phyloP scores from a whole-genome alignment of 2,329 filamentous ascomycete genomes.

The Aschersonia sp. region DNA sequence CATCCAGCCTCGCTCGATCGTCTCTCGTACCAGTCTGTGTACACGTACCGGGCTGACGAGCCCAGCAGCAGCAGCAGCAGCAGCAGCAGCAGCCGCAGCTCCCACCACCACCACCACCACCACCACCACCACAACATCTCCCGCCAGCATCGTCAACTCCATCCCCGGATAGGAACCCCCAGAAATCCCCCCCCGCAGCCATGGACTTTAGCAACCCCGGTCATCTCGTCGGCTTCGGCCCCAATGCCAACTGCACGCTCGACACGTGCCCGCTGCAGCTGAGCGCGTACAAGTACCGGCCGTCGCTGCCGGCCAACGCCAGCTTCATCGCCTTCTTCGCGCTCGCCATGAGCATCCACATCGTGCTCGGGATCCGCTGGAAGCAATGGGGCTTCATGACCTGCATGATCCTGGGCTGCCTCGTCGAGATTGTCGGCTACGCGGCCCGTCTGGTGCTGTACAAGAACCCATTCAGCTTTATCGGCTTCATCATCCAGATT shows the following conservation, averaged over 20 bases:
- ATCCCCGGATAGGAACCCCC: background rate
- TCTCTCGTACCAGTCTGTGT: too few species aligned
- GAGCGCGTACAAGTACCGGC: constrained; percentile 32
- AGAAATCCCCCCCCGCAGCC: background rate
- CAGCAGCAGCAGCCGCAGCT: too few species aligned
- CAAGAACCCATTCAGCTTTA: constrained; percentile 40
- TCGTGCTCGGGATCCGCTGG: constrained; percentile 24
- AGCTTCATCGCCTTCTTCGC: constrained; percentile 28
- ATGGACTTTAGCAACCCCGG: constrained; percentile 7
- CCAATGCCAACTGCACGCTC: constrained; percentile 33
- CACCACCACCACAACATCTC: too few species aligned
- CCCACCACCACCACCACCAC: too few species aligned
- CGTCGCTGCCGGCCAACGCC: constrained; percentile 25
- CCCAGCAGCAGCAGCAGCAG: too few species aligned
- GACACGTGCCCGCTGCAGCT: constrained; percentile 28
- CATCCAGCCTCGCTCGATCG: too few species aligned
- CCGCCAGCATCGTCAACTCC: too few species aligned
- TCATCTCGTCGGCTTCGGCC: constrained; percentile 23
- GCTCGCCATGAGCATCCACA: constrained; percentile 29
- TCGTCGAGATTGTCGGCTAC: constrained; percentile 48
- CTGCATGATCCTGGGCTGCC: constrained; percentile 38
- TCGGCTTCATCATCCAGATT: constrained; percentile 50
- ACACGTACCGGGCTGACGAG: too few species aligned
- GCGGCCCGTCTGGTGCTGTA: constrained; percentile 40
- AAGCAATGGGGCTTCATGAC: constrained; percentile 27